A percentile compares a stretch with the other conserved stretches of the same genome.
Conservation (phyloP, 495 filamentous ascomycete species). For the Chaetomidium leptoderma region DNA sequence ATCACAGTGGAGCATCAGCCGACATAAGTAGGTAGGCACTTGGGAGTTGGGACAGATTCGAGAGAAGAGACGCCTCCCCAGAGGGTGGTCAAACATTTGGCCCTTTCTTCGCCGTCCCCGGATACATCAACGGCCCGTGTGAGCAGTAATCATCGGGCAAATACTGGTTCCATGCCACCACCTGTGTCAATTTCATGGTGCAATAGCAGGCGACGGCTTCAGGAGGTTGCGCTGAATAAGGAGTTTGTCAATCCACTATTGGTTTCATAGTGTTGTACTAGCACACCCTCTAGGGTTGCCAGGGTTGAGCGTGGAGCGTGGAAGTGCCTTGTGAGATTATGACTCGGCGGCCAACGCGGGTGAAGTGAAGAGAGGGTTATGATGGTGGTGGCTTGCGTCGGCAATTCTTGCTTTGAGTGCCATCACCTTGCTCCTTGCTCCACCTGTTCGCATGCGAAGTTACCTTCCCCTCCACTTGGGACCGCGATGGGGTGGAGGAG, state of each 20-base stretch:
- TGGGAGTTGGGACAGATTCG: not conserved
- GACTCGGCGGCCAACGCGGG: no score
- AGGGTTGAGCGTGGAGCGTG: no score
- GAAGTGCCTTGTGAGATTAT: no score
- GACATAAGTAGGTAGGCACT: no score
- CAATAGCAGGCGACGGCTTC: not conserved
- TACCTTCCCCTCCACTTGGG: no score
- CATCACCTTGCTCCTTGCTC: no score
- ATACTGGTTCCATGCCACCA: not conserved
- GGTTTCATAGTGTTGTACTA: not conserved
- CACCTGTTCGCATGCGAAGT: no score
- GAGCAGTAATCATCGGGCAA: not conserved
- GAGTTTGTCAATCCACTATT: constrained; percentile 5
- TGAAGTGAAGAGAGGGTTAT: no score
- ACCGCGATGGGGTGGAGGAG: no score
- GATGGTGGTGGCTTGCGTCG: no score
- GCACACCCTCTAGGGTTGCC: not conserved
- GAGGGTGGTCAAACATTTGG: not conserved
- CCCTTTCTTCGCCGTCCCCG: not conserved
- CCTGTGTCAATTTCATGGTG: not conserved
- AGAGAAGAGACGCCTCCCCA: no score
- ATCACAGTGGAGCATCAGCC: not conserved
- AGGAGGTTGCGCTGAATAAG: not conserved
- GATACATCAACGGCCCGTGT: not conserved
- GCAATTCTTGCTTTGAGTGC: no score